Base-by-base conservation (phyloP, 2,329 filamentous ascomycete species). In the Chrysoporthe cubensis region DNA sequence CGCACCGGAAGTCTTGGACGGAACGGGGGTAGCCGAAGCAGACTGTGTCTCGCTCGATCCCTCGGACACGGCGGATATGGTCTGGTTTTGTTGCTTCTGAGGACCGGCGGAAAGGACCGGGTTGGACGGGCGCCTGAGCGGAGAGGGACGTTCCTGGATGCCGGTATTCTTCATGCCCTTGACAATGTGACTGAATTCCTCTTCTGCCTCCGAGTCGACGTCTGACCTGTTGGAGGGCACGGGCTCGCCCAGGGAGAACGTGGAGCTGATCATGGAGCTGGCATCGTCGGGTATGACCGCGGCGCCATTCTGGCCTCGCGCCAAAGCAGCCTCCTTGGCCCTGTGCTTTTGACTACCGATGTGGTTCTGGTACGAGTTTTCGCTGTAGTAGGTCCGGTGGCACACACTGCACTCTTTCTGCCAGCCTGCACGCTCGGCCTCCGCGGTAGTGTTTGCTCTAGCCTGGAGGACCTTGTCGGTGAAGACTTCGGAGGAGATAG, bases 301-400 rank as follows among this genome's bases (percentile, higher is more conserved):
- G 64, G 76, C 77, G 42, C 70, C 71, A 64, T 76, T 73, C 63
- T 78, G 78, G 63, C 76, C 71, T 44, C 77, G 76, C 34, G 78
- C 78, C 58, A 80, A 74, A 54, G 84, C 83, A 43, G 87, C 83
- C 67, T 91, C 85, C 73, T 89, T 90, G 66, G 87, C 83, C 79
- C 90, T 93, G 80, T 99, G 96, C 80, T 97, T 97, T 73, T 93
- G 90, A 81, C 94, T 97, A 68, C 89, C 90, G 66, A 98, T 79
- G 77, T 99, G 96, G 80, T 98, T 99, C 76, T 90, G 89, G 80
- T 91, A 98, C 44, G 96, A 95, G 81, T 97, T 97, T 76, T 97
- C 93, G 80, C 94, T 98, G 83, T 91, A 98, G 80, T 97, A 99
- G 16, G 91, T 94, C 83, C 97, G 97, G 75, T 91, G 87, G 82